These are phyloP conservation scores for Priceomyces fermenticarens DNA, from an alignment of 805 yeast species.

Conservation along the genomic window DNA sequence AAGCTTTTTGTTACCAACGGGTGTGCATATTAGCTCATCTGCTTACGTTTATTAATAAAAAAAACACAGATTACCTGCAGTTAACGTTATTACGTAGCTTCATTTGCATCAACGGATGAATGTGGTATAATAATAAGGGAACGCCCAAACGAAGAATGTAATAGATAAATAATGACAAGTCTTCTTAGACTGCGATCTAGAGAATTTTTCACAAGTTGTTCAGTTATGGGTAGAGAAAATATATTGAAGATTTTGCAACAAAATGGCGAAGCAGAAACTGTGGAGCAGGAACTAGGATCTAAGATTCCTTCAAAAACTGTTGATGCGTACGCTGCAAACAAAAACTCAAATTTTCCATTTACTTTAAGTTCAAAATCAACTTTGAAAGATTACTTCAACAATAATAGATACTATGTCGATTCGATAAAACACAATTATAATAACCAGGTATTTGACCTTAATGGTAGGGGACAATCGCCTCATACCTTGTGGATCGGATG, in stretches of 20 bases:
- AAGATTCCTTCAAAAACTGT: neutral
- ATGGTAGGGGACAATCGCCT: conserved; percentile 85
- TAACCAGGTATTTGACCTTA: conserved; percentile 50
- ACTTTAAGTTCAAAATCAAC: conserved; percentile 47
- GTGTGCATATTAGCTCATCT: neutral
- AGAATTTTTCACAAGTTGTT: neutral
- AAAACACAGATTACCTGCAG: conserved; percentile 3
- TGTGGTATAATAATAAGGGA: neutral
- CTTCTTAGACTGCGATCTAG: conserved; percentile 2
- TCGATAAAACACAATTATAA: conserved; percentile 51
- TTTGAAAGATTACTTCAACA: conserved; percentile 45
- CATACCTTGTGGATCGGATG: conserved; percentile 94
- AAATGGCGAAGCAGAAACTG: neutral
- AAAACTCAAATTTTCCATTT: conserved; percentile 36
- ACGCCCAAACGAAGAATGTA: neutral
- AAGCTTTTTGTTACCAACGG: neutral
- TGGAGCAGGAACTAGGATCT: neutral
- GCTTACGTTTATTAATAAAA: neutral
- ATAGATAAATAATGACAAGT: conserved; percentile 1
- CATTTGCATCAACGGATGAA: conserved; percentile 1
- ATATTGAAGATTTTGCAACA: conserved; percentile 18
- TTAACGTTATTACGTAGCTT: conserved; percentile 3
- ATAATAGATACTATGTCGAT: conserved; percentile 47
- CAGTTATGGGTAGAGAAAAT: conserved; percentile 39
- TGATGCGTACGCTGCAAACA: neutral